A percentile compares a stretch with the other conserved stretches of the same genome.
These are phyloP conservation scores for Cutaneotrichosporon cyanovorans DNA, from an alignment of 1,284 basidiomycete genomes.

Conservation along the genomic window DNA sequence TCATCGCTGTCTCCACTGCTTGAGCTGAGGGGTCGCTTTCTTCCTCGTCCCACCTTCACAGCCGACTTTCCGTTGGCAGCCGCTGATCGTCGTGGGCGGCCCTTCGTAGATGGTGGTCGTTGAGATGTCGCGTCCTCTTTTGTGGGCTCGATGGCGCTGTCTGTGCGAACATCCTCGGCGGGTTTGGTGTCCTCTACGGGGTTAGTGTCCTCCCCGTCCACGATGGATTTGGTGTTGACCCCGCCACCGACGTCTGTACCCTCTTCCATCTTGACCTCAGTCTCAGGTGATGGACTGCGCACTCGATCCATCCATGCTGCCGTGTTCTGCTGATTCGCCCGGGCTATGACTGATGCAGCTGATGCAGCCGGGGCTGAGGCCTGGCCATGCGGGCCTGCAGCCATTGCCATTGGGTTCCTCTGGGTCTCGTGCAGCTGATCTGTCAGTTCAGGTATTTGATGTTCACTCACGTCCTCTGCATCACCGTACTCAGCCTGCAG, in stretches of 20 bases:
- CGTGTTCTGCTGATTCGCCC: constrained; percentile 9
- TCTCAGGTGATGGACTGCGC: too few species aligned
- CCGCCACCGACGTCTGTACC: too few species aligned
- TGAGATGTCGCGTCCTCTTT: too few species aligned
- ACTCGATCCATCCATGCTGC: constrained; percentile 9
- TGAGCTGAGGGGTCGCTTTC: background rate
- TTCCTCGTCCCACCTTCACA: background rate
- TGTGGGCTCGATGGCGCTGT: too few species aligned
- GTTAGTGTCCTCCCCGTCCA: too few species aligned
- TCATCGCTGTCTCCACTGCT: background rate
- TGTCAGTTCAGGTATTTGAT: background rate
- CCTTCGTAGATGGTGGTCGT: too few species aligned
- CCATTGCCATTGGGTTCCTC: constrained; percentile 32
- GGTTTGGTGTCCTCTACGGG: too few species aligned
- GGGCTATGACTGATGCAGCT: constrained; percentile 17
- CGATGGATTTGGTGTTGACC: too few species aligned
- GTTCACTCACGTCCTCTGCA: constrained; percentile 31
- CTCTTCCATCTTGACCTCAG: too few species aligned
- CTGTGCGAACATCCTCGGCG: too few species aligned
- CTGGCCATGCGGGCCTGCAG: background rate
- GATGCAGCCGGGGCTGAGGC: constrained; percentile 24
- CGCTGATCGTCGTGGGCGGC: background rate
- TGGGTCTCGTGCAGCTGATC: constrained; percentile 26
- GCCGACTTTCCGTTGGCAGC: background rate
- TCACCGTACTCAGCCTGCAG: constrained; percentile 71